These are phyloP conservation scores for Extremus antarcticus DNA, from an alignment of 495 filamentous ascomycete genomes.

Conservation along the genomic window DNA sequence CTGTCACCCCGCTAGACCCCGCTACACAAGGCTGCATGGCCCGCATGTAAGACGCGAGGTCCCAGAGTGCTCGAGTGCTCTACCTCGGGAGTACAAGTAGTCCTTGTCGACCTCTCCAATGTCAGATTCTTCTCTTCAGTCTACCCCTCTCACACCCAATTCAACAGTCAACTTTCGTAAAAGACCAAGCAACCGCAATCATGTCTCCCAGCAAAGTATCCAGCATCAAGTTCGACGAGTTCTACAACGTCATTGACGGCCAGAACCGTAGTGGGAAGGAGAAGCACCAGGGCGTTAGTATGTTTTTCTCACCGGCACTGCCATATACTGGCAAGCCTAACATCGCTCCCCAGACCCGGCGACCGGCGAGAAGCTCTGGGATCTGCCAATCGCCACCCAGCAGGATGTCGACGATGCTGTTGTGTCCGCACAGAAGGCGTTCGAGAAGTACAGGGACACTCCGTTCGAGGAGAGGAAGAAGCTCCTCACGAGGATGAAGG, in stretches of 20 bases:
- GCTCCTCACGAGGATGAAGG: constrained; percentile 42
- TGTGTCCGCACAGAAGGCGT: constrained; percentile 37
- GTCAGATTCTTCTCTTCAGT: background rate
- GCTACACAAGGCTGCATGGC: no score
- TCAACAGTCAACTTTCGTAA: no score
- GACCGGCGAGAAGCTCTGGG: constrained; percentile 39
- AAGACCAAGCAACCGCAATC: no score
- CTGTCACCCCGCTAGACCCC: no score
- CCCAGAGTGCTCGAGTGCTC: no score
- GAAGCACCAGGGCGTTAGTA: constrained; percentile 32
- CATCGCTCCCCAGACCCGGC: constrained; percentile 30
- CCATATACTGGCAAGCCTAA: constrained; percentile 6
- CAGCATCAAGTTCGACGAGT: constrained; percentile 31
- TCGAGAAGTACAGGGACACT: constrained; percentile 40
- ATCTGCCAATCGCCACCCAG: constrained; percentile 42
- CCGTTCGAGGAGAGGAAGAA: constrained; percentile 45
- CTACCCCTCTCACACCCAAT: background rate
- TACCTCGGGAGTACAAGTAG: no score
- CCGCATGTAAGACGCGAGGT: no score
- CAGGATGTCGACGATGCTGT: constrained; percentile 48
- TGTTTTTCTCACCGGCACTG: background rate
- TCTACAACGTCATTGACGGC: constrained; percentile 43
- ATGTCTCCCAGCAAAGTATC: constrained; percentile 33
- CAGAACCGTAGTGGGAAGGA: constrained; percentile 25
- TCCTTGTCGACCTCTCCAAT: no score